Conservation (phyloP, 2,329 filamentous ascomycete species). For the Aschersonia sp. region DNA sequence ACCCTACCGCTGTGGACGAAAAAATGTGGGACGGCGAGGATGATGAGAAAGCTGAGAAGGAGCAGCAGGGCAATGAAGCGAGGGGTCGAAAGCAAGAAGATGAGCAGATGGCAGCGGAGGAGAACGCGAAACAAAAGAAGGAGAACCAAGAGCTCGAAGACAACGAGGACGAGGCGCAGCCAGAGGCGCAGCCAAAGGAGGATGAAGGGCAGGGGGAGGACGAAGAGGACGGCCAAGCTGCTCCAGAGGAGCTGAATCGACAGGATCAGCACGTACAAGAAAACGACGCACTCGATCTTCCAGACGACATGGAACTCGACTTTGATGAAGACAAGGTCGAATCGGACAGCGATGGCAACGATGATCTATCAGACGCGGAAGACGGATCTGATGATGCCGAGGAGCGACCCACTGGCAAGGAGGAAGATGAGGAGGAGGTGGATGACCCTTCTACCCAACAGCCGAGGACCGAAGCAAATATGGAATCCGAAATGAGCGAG, state of each 20-base stretch:
- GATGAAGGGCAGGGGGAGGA: slow-evolving; percentile 45
- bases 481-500: slow-evolving; percentile 25
- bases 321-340: slow-evolving; percentile 52
- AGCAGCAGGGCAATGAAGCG: slow-evolving; percentile 60
- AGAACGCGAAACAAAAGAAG: slow-evolving; percentile 34
- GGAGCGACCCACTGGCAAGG: slow-evolving; percentile 16
- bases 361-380: slow-evolving; percentile 40
- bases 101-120: slow-evolving; percentile 43
- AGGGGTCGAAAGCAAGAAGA: slow-evolving; percentile 54
- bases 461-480: slow-evolving; percentile 23
- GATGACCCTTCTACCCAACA: slow-evolving; percentile 22
- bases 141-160: slow-evolving; percentile 24
- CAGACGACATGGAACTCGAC: slow-evolving; percentile 78
- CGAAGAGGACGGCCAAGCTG: slow-evolving; percentile 35
- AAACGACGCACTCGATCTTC: slow-evolving; percentile 67
- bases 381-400: slow-evolving; percentile 25
- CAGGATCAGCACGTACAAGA: slow-evolving; percentile 68
- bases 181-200: slow-evolving; percentile 21
- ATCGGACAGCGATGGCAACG: slow-evolving; percentile 42
- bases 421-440: slow-evolving; percentile 20
- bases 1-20: slow-evolving; percentile 83
- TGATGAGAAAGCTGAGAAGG: slow-evolving; percentile 67
- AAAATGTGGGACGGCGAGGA: slow-evolving; percentile 96
- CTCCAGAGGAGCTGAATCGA: slow-evolving; percentile 40
- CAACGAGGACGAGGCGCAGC: slow-evolving; percentile 18